A percentile compares a stretch with the other conserved stretches of the same genome.
These are phyloP conservation scores for Mycena amicta DNA, from an alignment of 768 basidiomycete species.

Conservation along the genomic window DNA sequence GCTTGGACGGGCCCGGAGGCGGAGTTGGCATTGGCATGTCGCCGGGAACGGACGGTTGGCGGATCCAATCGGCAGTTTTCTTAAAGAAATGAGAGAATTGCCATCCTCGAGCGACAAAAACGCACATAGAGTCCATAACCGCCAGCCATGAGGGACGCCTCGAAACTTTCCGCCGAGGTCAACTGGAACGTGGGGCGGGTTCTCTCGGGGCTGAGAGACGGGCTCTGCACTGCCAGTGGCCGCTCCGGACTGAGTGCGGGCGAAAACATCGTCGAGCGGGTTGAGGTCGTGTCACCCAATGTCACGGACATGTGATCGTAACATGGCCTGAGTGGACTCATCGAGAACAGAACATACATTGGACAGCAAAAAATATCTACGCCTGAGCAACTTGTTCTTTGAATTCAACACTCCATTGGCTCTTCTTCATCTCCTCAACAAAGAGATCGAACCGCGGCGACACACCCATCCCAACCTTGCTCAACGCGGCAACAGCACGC, in stretches of 20 bases:
- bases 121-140: slow-evolving; percentile 53
- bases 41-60: slow-evolving; percentile 37
- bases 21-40: slow-evolving; percentile 31
- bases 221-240: neutral
- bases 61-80: slow-evolving; percentile 30
- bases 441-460: slow-evolving; percentile 79
- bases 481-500: slow-evolving; percentile 83
- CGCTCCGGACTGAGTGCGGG: neutral
- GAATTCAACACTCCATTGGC: slow-evolving; percentile 71
- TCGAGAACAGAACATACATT: no score
- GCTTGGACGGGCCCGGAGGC: slow-evolving; percentile 26
- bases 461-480: slow-evolving; percentile 68
- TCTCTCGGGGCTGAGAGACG: slow-evolving; percentile 12
- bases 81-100: slow-evolving; percentile 14
- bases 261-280: neutral
- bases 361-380: no score
- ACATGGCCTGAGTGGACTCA: no score
- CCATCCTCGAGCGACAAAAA: neutral
- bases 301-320: no score
- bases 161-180: slow-evolving; percentile 57
- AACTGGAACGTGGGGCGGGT: slow-evolving; percentile 41
- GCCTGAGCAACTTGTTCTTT: slow-evolving; percentile 48
- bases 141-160: slow-evolving; percentile 57
- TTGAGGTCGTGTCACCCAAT: no score
- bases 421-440: slow-evolving; percentile 73